Percentiles rank a stretch among this genome's conserved stretches.
phyloP scores from a whole-genome alignment of 805 yeast species.

The Henningerozyma blattae region DNA sequence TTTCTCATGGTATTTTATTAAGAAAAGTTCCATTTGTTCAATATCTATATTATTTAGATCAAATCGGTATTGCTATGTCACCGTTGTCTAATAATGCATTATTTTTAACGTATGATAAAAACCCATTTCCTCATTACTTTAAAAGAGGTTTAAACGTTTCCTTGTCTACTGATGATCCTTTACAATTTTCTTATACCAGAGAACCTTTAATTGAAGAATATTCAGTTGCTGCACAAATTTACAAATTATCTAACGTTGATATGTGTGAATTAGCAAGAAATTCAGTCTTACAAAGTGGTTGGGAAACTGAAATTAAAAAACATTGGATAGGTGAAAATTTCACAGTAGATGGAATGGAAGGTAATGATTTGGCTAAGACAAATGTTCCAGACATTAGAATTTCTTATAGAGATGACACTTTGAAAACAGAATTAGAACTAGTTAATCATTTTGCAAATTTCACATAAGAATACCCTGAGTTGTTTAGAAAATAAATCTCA shows the following conservation, averaged over 20 bases:
- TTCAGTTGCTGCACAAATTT: slow-evolving; percentile 96
- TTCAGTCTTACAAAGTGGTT: slow-evolving; percentile 88
- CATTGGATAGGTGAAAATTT: slow-evolving; percentile 83
- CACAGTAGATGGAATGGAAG: slow-evolving; percentile 48
- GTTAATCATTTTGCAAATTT: slow-evolving; percentile 41
- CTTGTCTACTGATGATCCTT: slow-evolving; percentile 91
- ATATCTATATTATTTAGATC: slow-evolving; percentile 84
- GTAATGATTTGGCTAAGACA: slow-evolving; percentile 84
- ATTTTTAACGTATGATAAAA: slow-evolving; percentile 90
- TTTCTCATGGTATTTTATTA: slow-evolving; percentile 86
- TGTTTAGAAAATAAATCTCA: too few relatives aligned
- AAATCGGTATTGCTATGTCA: slow-evolving; percentile 95
- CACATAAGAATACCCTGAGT: too few relatives aligned
- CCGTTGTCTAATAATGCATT: slow-evolving; percentile 93
- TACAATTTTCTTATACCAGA: slow-evolving; percentile 91
- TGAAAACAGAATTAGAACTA: slow-evolving; percentile 56
- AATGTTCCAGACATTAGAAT: slow-evolving; percentile 87
- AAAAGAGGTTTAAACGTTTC: slow-evolving; percentile 90
- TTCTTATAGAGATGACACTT: slow-evolving; percentile 73
- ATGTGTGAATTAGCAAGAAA: slow-evolving; percentile 94
- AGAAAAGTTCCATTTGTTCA: slow-evolving; percentile 93
- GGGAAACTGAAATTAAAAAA: slow-evolving; percentile 71
- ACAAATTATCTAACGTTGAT: slow-evolving; percentile 85
- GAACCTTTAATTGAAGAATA: slow-evolving; percentile 96
- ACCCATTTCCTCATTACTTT: slow-evolving; percentile 85